Conservation (phyloP, 2,329 filamentous ascomycete species). For the Exophiala aquamarina region DNA sequence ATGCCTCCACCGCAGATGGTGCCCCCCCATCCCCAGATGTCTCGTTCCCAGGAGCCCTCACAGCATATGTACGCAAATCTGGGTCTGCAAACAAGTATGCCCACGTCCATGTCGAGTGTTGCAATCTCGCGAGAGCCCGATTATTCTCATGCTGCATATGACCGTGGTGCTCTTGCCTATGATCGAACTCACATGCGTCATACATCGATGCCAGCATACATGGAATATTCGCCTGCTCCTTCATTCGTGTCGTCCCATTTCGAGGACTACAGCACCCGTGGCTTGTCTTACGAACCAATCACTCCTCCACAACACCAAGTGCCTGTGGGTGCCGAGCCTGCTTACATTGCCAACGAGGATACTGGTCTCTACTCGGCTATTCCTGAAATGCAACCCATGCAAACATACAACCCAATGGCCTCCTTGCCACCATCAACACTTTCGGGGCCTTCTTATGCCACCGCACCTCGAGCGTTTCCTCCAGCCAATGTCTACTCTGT, state of each 20-base stretch:
- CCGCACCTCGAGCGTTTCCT: slow-evolving; percentile 66
- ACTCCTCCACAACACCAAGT: slow-evolving; percentile 91
- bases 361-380: slow-evolving; percentile 94
- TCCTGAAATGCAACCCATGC: slow-evolving; percentile 77
- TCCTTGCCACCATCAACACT: slow-evolving; percentile 85
- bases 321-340: slow-evolving; percentile 79
- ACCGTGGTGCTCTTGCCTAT: slow-evolving; percentile 85
- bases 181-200: slow-evolving; percentile 84
- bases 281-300: slow-evolving; percentile 93
- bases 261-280: slow-evolving; percentile 95
- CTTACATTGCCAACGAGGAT: slow-evolving; percentile 98
- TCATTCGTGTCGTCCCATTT: slow-evolving; percentile 99
- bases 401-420: slow-evolving; percentile 82
- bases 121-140: slow-evolving; percentile 87
- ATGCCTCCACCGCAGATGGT: slow-evolving; percentile 93
- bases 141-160: slow-evolving; percentile 79
- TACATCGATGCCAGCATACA: slow-evolving; percentile 96
- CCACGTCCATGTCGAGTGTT: slow-evolving; percentile 59
- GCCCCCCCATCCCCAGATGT: slow-evolving; percentile 58
- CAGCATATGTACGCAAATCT: slow-evolving; percentile 72
- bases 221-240: slow-evolving; percentile 96
- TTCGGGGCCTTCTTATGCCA: slow-evolving; percentile 68
- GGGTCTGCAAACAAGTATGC: slow-evolving; percentile 67
- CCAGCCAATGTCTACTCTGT: slow-evolving; percentile 87
- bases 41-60: slow-evolving; percentile 61